Percentiles rank a stretch among this genome's conserved stretches.
Conservation (phyloP, 352 stramenopile species). For the Aphanomyces astaci region DNA sequence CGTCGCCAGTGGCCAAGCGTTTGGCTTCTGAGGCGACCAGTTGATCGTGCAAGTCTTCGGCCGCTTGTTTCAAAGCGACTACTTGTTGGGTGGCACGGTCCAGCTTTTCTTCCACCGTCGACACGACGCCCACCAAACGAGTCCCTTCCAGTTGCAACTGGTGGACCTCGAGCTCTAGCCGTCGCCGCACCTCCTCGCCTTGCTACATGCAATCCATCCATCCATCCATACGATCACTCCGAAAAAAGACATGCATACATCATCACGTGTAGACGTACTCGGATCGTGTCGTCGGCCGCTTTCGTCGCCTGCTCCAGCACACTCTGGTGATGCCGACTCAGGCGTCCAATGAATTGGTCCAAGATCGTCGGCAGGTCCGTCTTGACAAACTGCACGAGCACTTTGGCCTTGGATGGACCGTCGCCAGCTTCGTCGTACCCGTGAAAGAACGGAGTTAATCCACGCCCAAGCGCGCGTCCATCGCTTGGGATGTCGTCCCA, state of each 20-base stretch:
- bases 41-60: slow-evolving; percentile 33
- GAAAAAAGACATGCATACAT: no score
- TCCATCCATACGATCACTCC: no score
- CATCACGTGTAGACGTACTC: slow-evolving; percentile 7
- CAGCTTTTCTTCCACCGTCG: slow-evolving; percentile 49
- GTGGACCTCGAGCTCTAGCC: slow-evolving; percentile 38
- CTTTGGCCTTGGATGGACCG: slow-evolving; percentile 58
- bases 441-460: slow-evolving; percentile 27
- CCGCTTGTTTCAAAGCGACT: slow-evolving; percentile 30
- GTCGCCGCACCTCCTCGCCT: slow-evolving; percentile 21
- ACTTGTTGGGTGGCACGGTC: slow-evolving; percentile 33
- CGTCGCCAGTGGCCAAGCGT: slow-evolving; percentile 22
- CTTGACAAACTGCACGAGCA: slow-evolving; percentile 60
- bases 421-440: slow-evolving; percentile 51
- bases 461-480: background rate
- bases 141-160: slow-evolving; percentile 39
- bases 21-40: slow-evolving; percentile 34
- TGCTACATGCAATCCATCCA: slow-evolving; percentile 26
- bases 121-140: slow-evolving; percentile 39
- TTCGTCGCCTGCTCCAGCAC: background rate
- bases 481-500: slow-evolving; percentile 29
- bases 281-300: background rate
- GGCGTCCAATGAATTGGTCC: slow-evolving; percentile 38
- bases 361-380: slow-evolving; percentile 44
- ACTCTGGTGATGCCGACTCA: slow-evolving; percentile 27